Evolutionary conservation across 495 filamentous ascomycete genomes (phyloP), one percentile per base, ranked within the genome.

Genomic region (Trichoderma parareesei): DNA sequence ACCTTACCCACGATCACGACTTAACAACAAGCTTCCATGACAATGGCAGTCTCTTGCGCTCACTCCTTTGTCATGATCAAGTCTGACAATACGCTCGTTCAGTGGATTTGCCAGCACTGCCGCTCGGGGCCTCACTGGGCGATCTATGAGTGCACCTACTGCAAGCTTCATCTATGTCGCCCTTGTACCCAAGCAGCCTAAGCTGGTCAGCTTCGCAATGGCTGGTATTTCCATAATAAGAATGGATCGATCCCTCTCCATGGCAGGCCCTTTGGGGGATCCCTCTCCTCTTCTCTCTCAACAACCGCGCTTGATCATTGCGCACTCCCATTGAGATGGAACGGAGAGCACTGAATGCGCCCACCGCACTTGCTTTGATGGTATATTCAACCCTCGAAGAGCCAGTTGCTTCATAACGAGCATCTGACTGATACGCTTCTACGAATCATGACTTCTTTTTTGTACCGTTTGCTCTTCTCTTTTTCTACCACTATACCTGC

Each of bases 51-150:
- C 53, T 81, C 81, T 69, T 91, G 88, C 77, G 79, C 82, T 37
- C 89, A 91, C 77, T 78, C 76, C 1, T 92, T 90, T 78, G 85
- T 84, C 73, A 84, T 91, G 75, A 84, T 93, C 76, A 93, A 93
- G 76, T 86, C 85, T 8, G 87, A 91, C 72, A 88, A 80, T 66
- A 89, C 85, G 5, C 74, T 92, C 41, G 82, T 93, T 64, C 81
- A 89, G 68, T 93, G 90, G 90, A 85, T 81, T 61, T 93, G 90
- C 81, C 82, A 86, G 69, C 76, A 89, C 71, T 93, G 90, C 74
- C 87, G 88, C 70, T 85, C 83, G 6, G 90, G 90, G 5, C 90
- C 90, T 43, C 88, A 91, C 75, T 91, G 88, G 88, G 88, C 83
- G 76, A 92, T 93, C 72, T 90, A 84, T 72, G 88, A 92, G 75